Evolutionary conservation across 176 grass and related monocot genomes (phyloP), one percentile per base, ranked within the genome.

Genomic region (Coix lacrymajobi): DNA sequence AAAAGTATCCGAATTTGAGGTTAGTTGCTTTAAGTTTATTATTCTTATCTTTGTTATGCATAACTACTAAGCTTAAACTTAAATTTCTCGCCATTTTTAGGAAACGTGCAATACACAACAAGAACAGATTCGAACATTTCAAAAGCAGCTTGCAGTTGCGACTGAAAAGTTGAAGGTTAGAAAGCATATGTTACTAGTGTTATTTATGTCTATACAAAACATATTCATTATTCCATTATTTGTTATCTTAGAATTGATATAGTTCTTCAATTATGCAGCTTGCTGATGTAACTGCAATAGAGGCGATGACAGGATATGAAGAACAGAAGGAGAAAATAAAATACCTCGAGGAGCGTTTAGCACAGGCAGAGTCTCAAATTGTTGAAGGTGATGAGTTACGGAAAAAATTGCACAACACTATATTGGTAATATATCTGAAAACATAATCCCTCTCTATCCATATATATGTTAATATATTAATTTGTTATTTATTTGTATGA

Each of bases 341-440:
- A 73, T 88, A 92, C 56, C 83, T 99, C 8, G 87, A 90, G 79
- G 80, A 94, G 49, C 97, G 83, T 32, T 87, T 99, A 41, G 80
- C 83, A 44, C 75, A 84, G 62, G 97, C 97, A 15, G 97, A 99
- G 41, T 86, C 75, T 83, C 97, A 92, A 85, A 94, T 96, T 52
- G 52, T 87, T 68, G 93, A 99, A 89, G 97, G 79, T 26, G 96
- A 98, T 11, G 89, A 87, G 30, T 49, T 95, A 73, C 92, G 96
- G 8, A 98, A 95, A 82, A 98, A 89, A 65, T 45, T 96, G n/a
- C 97, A 99, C 28, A 99, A 99, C 22, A 96, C 93, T 7, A 99
- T 99, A 89, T 52, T 96, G 93, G 97, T 99, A 84, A 45, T 63
- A 20, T 69, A 51, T 11, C 79, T 74, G 5, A 46, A 51, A 20